Evolutionary conservation across 2,329 filamentous ascomycete species (phyloP).

Genomic region (Penicillium italicum): DNA sequence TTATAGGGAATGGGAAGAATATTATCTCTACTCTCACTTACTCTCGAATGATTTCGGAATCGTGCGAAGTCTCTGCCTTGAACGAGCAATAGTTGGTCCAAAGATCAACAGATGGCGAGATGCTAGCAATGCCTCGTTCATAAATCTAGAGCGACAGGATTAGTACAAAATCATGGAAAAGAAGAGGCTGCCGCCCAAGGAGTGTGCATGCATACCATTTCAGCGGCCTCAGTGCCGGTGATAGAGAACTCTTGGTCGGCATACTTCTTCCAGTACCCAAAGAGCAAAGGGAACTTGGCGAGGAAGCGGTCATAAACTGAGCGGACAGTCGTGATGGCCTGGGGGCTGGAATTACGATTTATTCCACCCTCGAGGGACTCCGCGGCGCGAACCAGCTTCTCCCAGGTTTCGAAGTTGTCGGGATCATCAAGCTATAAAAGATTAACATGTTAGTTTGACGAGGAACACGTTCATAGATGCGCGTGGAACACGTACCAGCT

Average conservation of each 20-base stretch:
- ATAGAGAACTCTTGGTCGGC: conserved; percentile 97
- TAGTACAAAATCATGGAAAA: neutral
- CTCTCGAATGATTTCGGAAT: conserved; percentile 95
- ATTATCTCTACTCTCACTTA: conserved; percentile 73
- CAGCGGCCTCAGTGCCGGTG: conserved; percentile 90
- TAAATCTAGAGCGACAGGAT: conserved; percentile 63
- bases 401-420: conserved; percentile 93
- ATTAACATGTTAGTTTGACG: conserved; percentile 10
- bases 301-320: conserved; percentile 90
- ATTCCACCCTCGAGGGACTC: conserved; percentile 87
- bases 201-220: conserved; percentile 65
- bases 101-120: conserved; percentile 88
- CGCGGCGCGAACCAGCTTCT: conserved; percentile 79
- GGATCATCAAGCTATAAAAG: conserved; percentile 59
- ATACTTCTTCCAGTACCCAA: conserved; percentile 99
- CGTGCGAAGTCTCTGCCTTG: conserved; percentile 96
- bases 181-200: neutral
- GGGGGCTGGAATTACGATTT: conserved; percentile 93
- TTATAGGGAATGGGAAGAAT: conserved; percentile 63
- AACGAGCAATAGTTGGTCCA: conserved; percentile 98
- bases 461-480: neutral
- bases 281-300: conserved; percentile 88
- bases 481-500: conserved; percentile 60
- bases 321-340: conserved; percentile 82
- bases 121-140: conserved; percentile 88